Conservation (phyloP, 2,329 filamentous ascomycete genomes). For the Biscogniauxia sp. region DNA sequence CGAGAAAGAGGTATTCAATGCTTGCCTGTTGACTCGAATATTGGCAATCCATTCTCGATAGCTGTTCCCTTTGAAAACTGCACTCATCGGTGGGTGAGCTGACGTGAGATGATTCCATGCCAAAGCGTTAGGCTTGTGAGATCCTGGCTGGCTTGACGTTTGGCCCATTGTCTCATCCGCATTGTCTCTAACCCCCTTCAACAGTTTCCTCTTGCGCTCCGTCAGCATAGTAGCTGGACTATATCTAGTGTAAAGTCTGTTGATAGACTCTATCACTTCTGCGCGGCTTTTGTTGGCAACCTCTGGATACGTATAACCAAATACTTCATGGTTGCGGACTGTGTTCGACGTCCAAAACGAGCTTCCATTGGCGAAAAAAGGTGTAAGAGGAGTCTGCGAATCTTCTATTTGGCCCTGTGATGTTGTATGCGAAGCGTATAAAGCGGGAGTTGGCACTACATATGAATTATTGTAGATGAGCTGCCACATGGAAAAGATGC, state of each 20-base stretch:
- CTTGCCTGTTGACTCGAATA: conserved; percentile 59
- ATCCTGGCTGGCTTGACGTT: not conserved
- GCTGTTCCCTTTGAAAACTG: conserved; percentile 37
- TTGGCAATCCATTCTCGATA: conserved; percentile 69
- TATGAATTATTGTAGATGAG: conserved; percentile 66
- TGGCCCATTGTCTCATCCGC: not conserved
- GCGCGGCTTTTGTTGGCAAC: conserved; percentile 43
- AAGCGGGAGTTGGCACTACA: conserved; percentile 54
- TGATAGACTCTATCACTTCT: conserved; percentile 53
- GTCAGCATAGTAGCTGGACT: conserved; percentile 36
- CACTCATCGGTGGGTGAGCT: conserved; percentile 26
- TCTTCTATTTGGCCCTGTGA: conserved; percentile 52
- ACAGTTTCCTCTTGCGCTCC: conserved; percentile 1
- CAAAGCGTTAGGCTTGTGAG: conserved; percentile 9
- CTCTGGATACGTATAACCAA: conserved; percentile 77
- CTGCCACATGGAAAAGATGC: conserved; percentile 76
- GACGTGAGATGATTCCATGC: conserved; percentile 25
- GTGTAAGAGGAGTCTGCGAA: conserved; percentile 57
- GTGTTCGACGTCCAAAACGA: conserved; percentile 67
- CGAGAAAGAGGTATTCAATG: conserved; percentile 59
- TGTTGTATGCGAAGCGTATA: conserved; percentile 61
- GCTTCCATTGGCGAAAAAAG: conserved; percentile 62
- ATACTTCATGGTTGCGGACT: conserved; percentile 55
- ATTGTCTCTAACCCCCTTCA: not conserved
- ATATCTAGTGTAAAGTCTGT: conserved; percentile 57